Evolutionary conservation across 1,284 basidiomycete species (phyloP), one percentile per base, ranked within the genome.

Genomic region (Phylloporus sp.): DNA sequence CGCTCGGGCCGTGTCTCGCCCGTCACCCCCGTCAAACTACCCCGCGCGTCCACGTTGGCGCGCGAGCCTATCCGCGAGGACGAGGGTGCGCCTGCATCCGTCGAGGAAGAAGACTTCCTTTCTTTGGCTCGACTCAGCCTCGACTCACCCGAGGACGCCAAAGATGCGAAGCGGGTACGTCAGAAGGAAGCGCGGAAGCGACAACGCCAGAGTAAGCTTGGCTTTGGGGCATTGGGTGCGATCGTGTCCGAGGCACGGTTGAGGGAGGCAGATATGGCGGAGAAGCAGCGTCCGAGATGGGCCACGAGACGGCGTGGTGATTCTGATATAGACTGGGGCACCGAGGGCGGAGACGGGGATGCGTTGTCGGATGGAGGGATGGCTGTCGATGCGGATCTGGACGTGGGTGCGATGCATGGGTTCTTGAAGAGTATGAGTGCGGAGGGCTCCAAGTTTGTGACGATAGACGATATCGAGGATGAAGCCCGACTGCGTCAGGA

Each of bases 291-390:
- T 71, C 80, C 83, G 20, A 80, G 80, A 65, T 81, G 81, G 76
- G 80, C 81, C n/a, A 84, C 88, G 72, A 81, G 87, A 76, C 83
- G 90, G 67, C 79, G 83, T 64, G 89, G 85, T 0, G 91, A 92
- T 77, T 91, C 90, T 23, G 92, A 93, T 78, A 70, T 93, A 41
- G 89, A 93, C 64, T 93, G 91, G 90, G 91, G 91, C 2, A 86
- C 86, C 63, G 85, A 81, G 6, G 53, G 20, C 8, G 73, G 71
- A 4, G 80, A 74, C 43, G 77, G 53, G 11, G 82, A 84, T 11
- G 78, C 73, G 71, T 70, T 78, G 73, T 83, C 73, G 70, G 83
- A 72, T 74, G 83, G 77, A 15, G 84, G 77, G 14, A 93, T 93
- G 91, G 83, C 86, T 7, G 74, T 92, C 37, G 91, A 92, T 73